These are phyloP conservation scores for Phylloporus sp. DNA, from an alignment of 768 basidiomycete species.

Conservation along the genomic window DNA sequence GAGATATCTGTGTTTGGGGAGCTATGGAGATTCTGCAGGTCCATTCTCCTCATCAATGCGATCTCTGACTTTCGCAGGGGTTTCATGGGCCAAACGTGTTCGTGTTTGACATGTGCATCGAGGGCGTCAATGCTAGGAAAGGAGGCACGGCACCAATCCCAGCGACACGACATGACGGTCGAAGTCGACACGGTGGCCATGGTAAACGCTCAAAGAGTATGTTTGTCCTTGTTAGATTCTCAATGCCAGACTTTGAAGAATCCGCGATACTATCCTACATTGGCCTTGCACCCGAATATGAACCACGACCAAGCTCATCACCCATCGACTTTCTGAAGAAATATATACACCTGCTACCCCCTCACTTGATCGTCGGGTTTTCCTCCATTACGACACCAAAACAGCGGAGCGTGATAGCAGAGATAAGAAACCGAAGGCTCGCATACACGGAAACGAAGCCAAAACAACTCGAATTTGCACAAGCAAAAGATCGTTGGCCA, in stretches of 20 bases:
- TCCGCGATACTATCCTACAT: constrained; percentile 43
- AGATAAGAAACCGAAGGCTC: constrained; percentile 69
- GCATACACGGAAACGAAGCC: constrained; percentile 55
- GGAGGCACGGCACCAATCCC: constrained; percentile 48
- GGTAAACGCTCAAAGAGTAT: background rate
- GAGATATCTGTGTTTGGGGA: constrained; percentile 10
- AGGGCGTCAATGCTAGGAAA: constrained; percentile 39
- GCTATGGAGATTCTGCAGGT: constrained; percentile 34
- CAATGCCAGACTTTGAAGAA: constrained; percentile 13
- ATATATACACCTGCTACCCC: constrained; percentile 62
- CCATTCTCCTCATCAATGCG: constrained; percentile 31
- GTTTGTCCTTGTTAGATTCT: constrained; percentile 20
- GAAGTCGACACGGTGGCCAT: constrained; percentile 3
- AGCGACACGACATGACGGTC: constrained; percentile 38
- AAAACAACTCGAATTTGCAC: constrained; percentile 46
- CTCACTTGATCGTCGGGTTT: constrained; percentile 48
- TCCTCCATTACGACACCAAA: constrained; percentile 48
- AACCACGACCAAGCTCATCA: constrained; percentile 51
- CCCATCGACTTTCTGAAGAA: constrained; percentile 60
- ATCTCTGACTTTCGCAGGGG: constrained; percentile 46
- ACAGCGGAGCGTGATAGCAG: constrained; percentile 56
- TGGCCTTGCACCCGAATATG: constrained; percentile 52
- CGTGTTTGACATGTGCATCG: constrained; percentile 40
- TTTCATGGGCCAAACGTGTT: constrained; percentile 42
- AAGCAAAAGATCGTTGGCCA: constrained; percentile 60